These are phyloP conservation scores for Gautieria morchelliformis DNA, from an alignment of 768 basidiomycete genomes.

Conservation along the genomic window DNA sequence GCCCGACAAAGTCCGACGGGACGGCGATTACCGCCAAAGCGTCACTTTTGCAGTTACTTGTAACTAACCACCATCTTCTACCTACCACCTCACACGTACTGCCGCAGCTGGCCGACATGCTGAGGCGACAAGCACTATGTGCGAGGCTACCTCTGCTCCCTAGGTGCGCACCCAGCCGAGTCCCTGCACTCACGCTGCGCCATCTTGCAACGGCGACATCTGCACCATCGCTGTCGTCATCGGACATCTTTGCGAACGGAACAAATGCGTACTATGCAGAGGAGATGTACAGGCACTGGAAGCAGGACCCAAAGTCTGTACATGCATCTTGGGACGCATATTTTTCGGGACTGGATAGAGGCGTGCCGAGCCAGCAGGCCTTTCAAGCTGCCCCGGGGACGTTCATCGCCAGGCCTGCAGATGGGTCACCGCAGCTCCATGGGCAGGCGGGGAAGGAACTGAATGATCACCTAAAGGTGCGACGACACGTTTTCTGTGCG, in stretches of 20 bases:
- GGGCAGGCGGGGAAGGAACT: constrained; percentile 61
- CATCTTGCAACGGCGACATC: constrained; percentile 11
- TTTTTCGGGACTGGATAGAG: constrained; percentile 88
- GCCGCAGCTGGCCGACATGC: neutral
- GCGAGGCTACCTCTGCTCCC: neutral
- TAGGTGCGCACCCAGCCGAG: neutral
- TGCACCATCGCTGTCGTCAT: constrained; percentile 48
- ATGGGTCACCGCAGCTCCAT: constrained; percentile 72
- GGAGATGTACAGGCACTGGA: constrained; percentile 93
- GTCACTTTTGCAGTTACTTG: neutral
- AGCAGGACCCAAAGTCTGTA: constrained; percentile 82
- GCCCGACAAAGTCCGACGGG: neutral
- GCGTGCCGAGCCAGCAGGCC: constrained; percentile 66
- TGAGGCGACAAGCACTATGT: constrained; percentile 8
- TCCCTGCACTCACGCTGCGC: constrained; percentile 2
- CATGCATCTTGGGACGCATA: constrained; percentile 93
- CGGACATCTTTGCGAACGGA: constrained; percentile 86
- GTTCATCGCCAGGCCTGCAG: constrained; percentile 56
- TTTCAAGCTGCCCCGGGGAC: constrained; percentile 77
- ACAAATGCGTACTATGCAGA: constrained; percentile 94
- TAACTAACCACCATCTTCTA: neutral
- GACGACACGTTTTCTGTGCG: constrained; percentile 5
- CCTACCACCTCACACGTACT: neutral
- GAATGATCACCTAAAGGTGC: constrained; percentile 89
- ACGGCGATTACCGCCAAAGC: neutral